Percentiles rank a stretch among this genome's conserved stretches.
Evolutionary conservation across 2,329 filamentous ascomycete species (phyloP).

Genomic region (Ceratocystis alfenasii): DNA sequence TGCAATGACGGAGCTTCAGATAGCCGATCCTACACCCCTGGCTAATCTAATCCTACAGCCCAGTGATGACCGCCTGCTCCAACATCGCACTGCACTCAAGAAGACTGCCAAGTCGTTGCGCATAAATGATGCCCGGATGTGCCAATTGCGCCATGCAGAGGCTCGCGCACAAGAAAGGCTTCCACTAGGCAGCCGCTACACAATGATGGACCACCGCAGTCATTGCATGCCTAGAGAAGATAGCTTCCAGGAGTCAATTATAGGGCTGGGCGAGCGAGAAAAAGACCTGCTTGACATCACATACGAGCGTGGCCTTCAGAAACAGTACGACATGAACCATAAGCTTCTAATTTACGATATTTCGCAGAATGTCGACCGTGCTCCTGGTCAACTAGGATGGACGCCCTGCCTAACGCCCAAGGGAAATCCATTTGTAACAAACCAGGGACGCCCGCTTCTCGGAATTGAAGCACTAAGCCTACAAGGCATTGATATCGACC

Average conservation of each 20-base stretch:
- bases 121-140: slow-evolving; percentile 42
- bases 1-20: slow-evolving; percentile 32
- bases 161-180: slow-evolving; percentile 41
- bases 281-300: slow-evolving; percentile 55
- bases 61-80: slow-evolving; percentile 43
- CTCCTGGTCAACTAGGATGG: slow-evolving; percentile 43
- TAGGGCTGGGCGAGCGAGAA: slow-evolving; percentile 45
- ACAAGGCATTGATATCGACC: slow-evolving; percentile 56
- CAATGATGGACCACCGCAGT: slow-evolving; percentile 46
- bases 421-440: slow-evolving; percentile 49
- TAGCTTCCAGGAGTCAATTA: slow-evolving; percentile 40
- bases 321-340: slow-evolving; percentile 35
- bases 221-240: slow-evolving; percentile 41
- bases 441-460: slow-evolving; percentile 47
- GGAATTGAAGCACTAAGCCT: slow-evolving; percentile 52
- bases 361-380: slow-evolving; percentile 61
- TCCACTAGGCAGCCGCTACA: slow-evolving; percentile 41
- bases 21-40: slow-evolving; percentile 49
- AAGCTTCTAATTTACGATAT: slow-evolving; percentile 46
- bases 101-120: slow-evolving; percentile 24
- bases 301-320: slow-evolving; percentile 36
- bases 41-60: slow-evolving; percentile 48
- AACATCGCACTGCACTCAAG: slow-evolving; percentile 39
- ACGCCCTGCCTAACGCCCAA: slow-evolving; percentile 56
- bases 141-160: slow-evolving; percentile 46